phyloP scores from a whole-genome alignment of 192 early-diverging fungal species.

The Coemansia guatemalensis region DNA sequence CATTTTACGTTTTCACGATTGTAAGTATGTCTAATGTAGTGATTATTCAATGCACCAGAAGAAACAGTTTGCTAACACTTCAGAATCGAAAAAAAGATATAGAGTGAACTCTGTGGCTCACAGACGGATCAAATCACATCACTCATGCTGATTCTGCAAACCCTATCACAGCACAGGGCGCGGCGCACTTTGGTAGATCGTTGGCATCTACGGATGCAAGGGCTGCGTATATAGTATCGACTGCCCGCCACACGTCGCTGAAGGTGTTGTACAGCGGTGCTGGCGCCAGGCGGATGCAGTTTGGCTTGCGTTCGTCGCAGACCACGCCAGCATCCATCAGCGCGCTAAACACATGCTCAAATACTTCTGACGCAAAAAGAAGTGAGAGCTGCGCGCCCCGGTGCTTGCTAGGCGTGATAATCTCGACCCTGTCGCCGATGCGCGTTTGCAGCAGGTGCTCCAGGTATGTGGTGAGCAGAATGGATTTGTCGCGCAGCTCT shows the following conservation, averaged over 20 bases:
- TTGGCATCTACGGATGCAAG: background rate
- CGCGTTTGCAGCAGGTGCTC: conserved; percentile 67
- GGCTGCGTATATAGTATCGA: conserved; percentile 52
- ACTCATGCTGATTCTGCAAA: no score
- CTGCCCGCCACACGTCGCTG: conserved; percentile 72
- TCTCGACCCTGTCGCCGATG: conserved; percentile 44
- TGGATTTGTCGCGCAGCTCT: conserved; percentile 72
- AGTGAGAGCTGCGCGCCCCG: conserved; percentile 90
- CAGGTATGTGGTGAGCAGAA: conserved; percentile 81
- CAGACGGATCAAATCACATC: no score
- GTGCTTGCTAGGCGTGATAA: conserved; percentile 75
- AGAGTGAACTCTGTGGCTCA: no score
- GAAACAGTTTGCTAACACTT: no score
- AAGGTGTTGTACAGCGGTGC: conserved; percentile 90
- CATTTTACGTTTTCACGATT: conserved; percentile 9
- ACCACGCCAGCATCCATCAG: conserved; percentile 69
- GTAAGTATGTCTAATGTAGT: background rate
- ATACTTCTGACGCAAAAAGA: conserved; percentile 46
- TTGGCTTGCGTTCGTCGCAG: conserved; percentile 86
- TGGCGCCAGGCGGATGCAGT: conserved; percentile 89
- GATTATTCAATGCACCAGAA: background rate
- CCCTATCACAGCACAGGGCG: no score
- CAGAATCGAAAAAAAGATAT: no score
- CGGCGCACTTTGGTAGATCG: background rate
- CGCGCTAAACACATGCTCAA: conserved; percentile 61